Base-by-base conservation (phyloP, 2,329 filamentous ascomycete species). In the Colletotrichum spinosum region DNA sequence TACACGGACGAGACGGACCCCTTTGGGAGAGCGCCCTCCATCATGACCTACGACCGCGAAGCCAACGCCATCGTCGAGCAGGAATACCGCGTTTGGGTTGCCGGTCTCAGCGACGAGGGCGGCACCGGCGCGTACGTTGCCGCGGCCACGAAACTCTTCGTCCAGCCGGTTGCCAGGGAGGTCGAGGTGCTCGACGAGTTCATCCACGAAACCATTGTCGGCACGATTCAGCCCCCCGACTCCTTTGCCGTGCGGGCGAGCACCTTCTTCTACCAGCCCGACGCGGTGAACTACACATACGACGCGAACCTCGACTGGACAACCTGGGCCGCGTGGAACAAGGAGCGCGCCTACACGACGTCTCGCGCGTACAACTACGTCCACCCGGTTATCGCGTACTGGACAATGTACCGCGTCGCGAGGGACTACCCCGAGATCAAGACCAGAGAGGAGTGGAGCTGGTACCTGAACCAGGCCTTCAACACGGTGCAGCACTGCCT, bases 351-450 rank as follows among this genome's bases (percentile, higher is more conserved):
- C 0, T 82, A 82, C 64, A 75, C 75, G 0, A 78, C 81, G 0
- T 79, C 83, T 17, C 78, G 87, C 2, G 85, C 86, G 0, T 89
- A 89, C 68, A 80, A 89, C 68, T 89, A 89, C 67, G 82, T 88
- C 2, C 86, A 88, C 67, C 82, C 86, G 0, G 76, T 81, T 0
- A 84, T 82, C 0, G 77, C 82, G 0, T 88, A 88, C 70, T 89
- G 86, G 86, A 77, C 83, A 0, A 70, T 89, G 49, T 89, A 89
- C 66, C 81, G 85, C 2, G 82, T 83, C 10, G 85, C 81, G 0
- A 74, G 85, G 34, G 79, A 79, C 5, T 83, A 85, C 60, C 83
- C 84, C 0, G 74, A 76, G 0, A 71, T 73, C 11, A 74, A 81
- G 11, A 74, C 74, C 2, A 51, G 62, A 11, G 46, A 51, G 1